phyloP scores from a whole-genome alignment of 2,329 filamentous ascomycete genomes.

The Xylariaceae sp. region DNA sequence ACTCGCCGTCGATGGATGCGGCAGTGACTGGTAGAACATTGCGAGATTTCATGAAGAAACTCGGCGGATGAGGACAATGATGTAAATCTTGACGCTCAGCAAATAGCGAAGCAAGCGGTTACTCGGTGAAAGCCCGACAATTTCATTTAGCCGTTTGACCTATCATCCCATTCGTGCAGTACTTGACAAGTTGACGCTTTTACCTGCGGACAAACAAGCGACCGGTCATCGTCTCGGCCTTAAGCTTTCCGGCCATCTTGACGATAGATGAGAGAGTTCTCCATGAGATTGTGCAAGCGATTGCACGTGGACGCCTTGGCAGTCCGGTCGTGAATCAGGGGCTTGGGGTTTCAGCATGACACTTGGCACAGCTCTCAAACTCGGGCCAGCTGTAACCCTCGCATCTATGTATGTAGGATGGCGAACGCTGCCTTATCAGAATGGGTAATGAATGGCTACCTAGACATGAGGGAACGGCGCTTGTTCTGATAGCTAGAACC shows the following conservation, averaged over 20 bases:
- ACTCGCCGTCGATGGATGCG: not conserved
- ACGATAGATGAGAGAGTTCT: conserved; percentile 5
- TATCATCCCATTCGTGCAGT: conserved; percentile 3
- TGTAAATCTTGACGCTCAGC: not conserved
- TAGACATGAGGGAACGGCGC: conserved; percentile 15
- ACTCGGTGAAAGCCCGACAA: not conserved
- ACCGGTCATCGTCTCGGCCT: conserved; percentile 3
- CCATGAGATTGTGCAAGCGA: not conserved
- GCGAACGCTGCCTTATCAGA: conserved; percentile 6
- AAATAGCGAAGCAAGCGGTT: not conserved
- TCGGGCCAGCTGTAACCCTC: conserved; percentile 15
- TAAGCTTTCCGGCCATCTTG: conserved; percentile 20
- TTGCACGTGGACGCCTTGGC: conserved; percentile 25
- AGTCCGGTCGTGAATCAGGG: conserved; percentile 26
- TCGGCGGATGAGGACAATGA: not conserved
- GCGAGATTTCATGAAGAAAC: not conserved
- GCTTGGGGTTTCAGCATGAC: conserved; percentile 27
- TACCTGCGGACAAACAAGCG: conserved; percentile 1
- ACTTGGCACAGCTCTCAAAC: conserved; percentile 30
- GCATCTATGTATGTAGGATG: not conserved
- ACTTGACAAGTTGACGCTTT: conserved; percentile 4
- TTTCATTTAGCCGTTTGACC: not conserved
- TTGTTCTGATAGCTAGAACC: conserved; percentile 7
- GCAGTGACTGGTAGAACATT: not conserved
- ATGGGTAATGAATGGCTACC: conserved; percentile 9